phyloP scores from a whole-genome alignment of 2,329 filamentous ascomycete species.

The Trichophyton mentagrophytes region DNA sequence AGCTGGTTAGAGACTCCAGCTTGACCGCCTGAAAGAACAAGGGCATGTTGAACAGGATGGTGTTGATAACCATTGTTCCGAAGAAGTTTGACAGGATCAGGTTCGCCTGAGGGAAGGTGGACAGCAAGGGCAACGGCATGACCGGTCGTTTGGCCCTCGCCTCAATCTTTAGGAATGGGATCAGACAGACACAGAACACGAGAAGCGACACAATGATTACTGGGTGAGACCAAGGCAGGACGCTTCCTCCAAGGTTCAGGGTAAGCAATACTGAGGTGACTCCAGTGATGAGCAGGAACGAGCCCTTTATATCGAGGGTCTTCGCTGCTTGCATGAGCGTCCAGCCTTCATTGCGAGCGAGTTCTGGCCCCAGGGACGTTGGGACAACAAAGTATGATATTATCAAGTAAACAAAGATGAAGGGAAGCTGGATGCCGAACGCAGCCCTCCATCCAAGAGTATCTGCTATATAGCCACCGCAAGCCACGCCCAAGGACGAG shows the following conservation, averaged over 20 bases:
- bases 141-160: conserved; percentile 36
- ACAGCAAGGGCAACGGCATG: conserved; percentile 39
- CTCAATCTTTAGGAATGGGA: background rate
- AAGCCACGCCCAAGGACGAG: conserved; percentile 27
- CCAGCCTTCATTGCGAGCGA: conserved; percentile 29
- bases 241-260: conserved; percentile 41
- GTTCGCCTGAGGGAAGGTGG: conserved; percentile 25
- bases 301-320: conserved; percentile 39
- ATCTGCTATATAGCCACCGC: conserved; percentile 30
- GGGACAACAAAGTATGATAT: conserved; percentile 29
- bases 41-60: conserved; percentile 57
- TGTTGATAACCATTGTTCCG: conserved; percentile 37
- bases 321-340: conserved; percentile 33
- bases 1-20: conserved; percentile 54
- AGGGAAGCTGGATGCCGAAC: conserved; percentile 40
- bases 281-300: conserved; percentile 34
- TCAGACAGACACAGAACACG: conserved; percentile 30
- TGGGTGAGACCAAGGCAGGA: conserved; percentile 40
- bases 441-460: conserved; percentile 30
- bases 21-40: conserved; percentile 67
- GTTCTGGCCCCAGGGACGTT: conserved; percentile 33
- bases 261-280: conserved; percentile 40
- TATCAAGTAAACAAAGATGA: conserved; percentile 27
- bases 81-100: conserved; percentile 32
- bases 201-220: conserved; percentile 38